phyloP scores from a whole-genome alignment of 2,329 filamentous ascomycete genomes.

The Pseudogymnoascus verrucosus region DNA sequence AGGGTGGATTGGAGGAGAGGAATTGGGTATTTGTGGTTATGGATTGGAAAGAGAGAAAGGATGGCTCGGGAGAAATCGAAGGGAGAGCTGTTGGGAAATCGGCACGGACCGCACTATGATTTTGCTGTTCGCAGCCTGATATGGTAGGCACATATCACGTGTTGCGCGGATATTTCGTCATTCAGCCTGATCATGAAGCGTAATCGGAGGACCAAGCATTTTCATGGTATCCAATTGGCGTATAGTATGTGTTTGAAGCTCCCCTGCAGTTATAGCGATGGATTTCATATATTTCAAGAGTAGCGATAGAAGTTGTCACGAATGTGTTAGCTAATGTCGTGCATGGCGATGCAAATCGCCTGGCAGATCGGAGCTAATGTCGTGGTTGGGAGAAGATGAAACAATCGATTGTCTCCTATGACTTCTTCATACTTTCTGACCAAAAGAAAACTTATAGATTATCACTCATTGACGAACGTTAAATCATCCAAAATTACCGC shows the following conservation, averaged over 20 bases:
- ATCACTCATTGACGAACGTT: background rate
- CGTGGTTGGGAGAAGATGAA: background rate
- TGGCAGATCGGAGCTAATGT: background rate
- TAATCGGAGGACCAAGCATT: background rate
- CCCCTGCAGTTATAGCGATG: background rate
- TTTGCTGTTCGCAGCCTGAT: background rate
- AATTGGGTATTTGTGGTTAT: slow-evolving; percentile 14
- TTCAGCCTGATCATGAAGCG: slow-evolving; percentile 7
- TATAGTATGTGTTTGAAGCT: background rate
- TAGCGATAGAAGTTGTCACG: background rate
- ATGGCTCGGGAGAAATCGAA: slow-evolving; percentile 6
- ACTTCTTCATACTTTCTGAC: background rate
- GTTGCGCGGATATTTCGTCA: background rate
- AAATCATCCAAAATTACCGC: background rate
- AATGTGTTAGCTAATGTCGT: background rate
- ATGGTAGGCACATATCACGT: background rate
- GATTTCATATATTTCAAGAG: background rate
- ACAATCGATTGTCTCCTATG: background rate
- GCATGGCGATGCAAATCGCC: background rate
- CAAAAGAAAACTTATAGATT: background rate
- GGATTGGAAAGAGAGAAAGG: slow-evolving; percentile 10
- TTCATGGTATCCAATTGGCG: background rate
- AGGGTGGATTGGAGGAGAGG: slow-evolving; percentile 12
- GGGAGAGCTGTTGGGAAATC: slow-evolving; percentile 7
- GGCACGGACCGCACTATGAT: slow-evolving; percentile 7